These are phyloP conservation scores for Lentinula sp. DNA, from an alignment of 768 basidiomycete species.

Conservation along the genomic window DNA sequence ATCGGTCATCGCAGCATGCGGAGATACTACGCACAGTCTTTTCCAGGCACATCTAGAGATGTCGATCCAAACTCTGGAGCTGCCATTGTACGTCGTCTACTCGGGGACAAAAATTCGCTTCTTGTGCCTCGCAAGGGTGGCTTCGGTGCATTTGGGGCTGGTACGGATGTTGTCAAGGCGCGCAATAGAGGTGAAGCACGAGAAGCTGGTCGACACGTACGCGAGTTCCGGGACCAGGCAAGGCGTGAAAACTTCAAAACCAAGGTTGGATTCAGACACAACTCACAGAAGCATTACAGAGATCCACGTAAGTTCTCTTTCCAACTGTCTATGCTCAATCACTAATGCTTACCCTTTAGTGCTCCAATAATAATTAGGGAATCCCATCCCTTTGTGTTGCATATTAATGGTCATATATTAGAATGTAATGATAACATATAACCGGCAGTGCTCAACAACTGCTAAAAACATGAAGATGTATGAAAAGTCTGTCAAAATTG, in stretches of 20 bases:
- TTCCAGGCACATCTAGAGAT: conserved; percentile 37
- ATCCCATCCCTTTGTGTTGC: neutral
- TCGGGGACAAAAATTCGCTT: conserved; percentile 79
- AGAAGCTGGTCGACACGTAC: conserved; percentile 82
- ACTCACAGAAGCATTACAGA: conserved; percentile 84
- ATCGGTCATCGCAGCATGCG: conserved; percentile 89
- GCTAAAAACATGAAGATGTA: neutral
- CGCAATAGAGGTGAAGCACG: conserved; percentile 93
- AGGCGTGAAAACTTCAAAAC: conserved; percentile 82
- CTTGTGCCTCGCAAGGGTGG: conserved; percentile 83
- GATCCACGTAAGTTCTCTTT: conserved; percentile 38
- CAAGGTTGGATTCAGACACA: conserved; percentile 70
- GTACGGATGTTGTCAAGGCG: conserved; percentile 81
- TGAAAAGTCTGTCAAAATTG: conserved; percentile 1
- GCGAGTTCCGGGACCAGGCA: conserved; percentile 78
- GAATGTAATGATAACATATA: neutral
- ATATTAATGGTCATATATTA: conserved; percentile 1
- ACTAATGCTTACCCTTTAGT: conserved; percentile 16
- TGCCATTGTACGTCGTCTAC: conserved; percentile 67
- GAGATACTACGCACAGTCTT: conserved; percentile 82
- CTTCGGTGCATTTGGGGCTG: conserved; percentile 79
- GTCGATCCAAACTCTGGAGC: conserved; percentile 70
- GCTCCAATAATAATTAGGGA: conserved; percentile 16
- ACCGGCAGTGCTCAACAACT: neutral
- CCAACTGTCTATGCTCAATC: conserved; percentile 2